These are phyloP conservation scores for Quercus robur DNA, from an alignment of 306 rosid genomes.

Conservation along the genomic window DNA sequence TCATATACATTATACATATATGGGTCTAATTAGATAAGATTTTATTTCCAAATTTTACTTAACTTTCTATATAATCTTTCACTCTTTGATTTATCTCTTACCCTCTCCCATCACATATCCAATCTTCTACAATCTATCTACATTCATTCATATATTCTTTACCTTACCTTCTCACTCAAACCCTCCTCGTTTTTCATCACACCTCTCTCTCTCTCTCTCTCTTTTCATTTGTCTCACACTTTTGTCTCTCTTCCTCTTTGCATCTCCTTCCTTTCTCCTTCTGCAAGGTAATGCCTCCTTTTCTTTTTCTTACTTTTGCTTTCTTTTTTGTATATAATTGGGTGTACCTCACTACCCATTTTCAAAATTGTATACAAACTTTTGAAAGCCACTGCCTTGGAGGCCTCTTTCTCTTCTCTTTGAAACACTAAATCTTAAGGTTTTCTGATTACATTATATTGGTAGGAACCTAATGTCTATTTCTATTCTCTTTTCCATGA, in stretches of 20 bases:
- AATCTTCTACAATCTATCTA: background rate
- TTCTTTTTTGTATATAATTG: conserved; percentile 2
- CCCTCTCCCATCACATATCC: conserved; percentile 10
- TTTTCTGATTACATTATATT: conserved; percentile 1
- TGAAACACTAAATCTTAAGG: conserved; percentile 11
- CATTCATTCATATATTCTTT: conserved; percentile 57
- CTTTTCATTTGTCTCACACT: conserved; percentile 24
- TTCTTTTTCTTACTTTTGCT: background rate
- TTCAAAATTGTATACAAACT: background rate
- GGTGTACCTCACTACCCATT: conserved; percentile 6
- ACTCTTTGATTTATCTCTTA: background rate
- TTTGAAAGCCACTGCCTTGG: background rate
- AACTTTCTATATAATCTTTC: background rate
- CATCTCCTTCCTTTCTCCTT: conserved; percentile 49
- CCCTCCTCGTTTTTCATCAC: background rate
- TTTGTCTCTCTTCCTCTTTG: conserved; percentile 30
- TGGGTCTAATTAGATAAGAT: background rate
- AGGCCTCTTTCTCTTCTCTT: background rate
- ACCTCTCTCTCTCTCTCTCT: conserved; percentile 16
- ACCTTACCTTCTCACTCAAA: conserved; percentile 64
- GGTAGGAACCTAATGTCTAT: background rate
- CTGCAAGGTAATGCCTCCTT: conserved; percentile 39
- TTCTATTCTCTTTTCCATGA: background rate
- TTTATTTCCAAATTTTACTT: background rate
- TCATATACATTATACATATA: background rate